These are phyloP conservation scores for Aeschynomene evenia DNA, from an alignment of 306 rosid species.

Conservation along the genomic window DNA sequence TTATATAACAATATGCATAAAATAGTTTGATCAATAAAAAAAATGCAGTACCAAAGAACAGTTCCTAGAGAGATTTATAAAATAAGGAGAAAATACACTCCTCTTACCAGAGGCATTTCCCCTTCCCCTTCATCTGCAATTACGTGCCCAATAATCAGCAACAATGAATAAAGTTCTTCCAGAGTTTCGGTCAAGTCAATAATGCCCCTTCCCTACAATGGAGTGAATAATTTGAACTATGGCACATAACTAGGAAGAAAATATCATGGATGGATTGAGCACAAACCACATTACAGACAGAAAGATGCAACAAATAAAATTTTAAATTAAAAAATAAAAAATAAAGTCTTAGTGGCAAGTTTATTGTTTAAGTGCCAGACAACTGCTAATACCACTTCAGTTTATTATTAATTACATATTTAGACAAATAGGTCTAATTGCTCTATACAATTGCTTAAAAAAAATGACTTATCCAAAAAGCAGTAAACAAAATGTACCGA, in stretches of 20 bases:
- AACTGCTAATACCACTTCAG: background rate
- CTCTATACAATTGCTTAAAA: background rate
- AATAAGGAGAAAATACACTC: slow-evolving; percentile 30
- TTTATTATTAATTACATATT: background rate
- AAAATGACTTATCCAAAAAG: background rate
- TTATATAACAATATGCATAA: slow-evolving; percentile 5
- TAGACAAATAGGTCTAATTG: background rate
- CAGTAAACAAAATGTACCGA: background rate
- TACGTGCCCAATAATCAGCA: slow-evolving; percentile 85
- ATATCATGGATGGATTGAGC: background rate
- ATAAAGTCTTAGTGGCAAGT: background rate
- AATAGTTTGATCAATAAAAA: background rate
- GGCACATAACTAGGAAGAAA: background rate
- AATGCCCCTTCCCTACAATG: slow-evolving; percentile 76
- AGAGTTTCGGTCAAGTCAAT: slow-evolving; percentile 76
- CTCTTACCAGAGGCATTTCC: slow-evolving; percentile 80
- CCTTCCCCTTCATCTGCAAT: slow-evolving; percentile 97
- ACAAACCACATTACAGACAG: background rate
- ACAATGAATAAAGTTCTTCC: slow-evolving; percentile 90
- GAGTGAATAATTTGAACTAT: slow-evolving; percentile 38
- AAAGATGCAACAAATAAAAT: background rate
- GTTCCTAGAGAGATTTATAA: slow-evolving; percentile 15
- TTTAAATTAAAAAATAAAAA: no score
- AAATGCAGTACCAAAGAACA: slow-evolving; percentile 3
- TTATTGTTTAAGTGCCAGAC: background rate